Evolutionary conservation across 352 stramenopile species (phyloP).

Genomic region (Globisporangium parvum): DNA sequence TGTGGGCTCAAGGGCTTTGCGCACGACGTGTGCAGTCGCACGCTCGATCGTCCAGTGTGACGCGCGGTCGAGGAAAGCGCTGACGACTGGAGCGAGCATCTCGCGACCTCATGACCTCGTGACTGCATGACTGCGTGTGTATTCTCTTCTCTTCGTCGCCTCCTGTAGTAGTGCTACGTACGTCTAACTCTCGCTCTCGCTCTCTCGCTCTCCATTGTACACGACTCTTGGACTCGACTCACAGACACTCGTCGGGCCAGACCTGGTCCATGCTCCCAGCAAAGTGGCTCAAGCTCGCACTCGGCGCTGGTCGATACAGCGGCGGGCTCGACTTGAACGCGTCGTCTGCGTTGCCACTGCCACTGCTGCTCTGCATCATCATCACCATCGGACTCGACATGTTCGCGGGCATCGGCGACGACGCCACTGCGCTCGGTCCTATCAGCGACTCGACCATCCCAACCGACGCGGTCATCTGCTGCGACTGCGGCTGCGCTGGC

Average conservation of each 20-base stretch:
- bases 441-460: conserved; percentile 18
- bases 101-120: too few species aligned
- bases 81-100: not conserved
- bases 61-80: not conserved
- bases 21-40: not conserved
- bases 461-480: conserved; percentile 6
- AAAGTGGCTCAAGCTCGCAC: conserved; percentile 29
- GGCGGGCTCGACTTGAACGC: conserved; percentile 30
- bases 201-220: not conserved
- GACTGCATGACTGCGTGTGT: too few species aligned
- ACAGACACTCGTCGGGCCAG: conserved; percentile 15
- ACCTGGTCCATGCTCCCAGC: conserved; percentile 54
- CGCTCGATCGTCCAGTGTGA: not conserved
- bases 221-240: not conserved
- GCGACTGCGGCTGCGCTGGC: conserved; percentile 12
- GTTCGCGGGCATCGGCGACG: not conserved
- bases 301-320: conserved; percentile 43
- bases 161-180: too few species aligned
- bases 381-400: conserved; percentile 8
- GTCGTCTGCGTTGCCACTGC: conserved; percentile 19
- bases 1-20: not conserved
- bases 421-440: conserved; percentile 11
- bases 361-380: not conserved
- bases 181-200: not conserved
- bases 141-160: too few species aligned